Evolutionary conservation across 495 filamentous ascomycete species (phyloP).

Genomic region (Physcia stellaris): DNA sequence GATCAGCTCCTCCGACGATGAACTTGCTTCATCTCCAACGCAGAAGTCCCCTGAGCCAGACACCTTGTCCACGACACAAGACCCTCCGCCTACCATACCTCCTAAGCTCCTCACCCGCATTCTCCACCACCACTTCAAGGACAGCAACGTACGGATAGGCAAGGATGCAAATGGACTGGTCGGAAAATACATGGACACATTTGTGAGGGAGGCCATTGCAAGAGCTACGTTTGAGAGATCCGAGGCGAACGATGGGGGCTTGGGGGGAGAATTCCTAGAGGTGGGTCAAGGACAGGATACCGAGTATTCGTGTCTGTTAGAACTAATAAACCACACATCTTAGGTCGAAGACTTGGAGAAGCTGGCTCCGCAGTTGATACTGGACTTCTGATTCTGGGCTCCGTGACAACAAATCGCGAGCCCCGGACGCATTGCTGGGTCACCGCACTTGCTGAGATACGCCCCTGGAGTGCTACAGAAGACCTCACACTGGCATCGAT

Average conservation of each 20-base stretch:
- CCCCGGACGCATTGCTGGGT: not conserved
- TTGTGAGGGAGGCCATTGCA: constrained; percentile 84
- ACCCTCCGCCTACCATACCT: constrained; percentile 50
- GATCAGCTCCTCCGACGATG: constrained; percentile 7
- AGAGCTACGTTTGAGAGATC: constrained; percentile 58
- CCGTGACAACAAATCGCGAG: not conserved
- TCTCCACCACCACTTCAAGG: constrained; percentile 64
- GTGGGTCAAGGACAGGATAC: constrained; percentile 28
- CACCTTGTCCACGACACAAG: constrained; percentile 24
- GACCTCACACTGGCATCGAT: not conserved
- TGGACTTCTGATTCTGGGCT: constrained; percentile 54
- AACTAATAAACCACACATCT: not conserved
- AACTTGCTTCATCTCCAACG: constrained; percentile 7
- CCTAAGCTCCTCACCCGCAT: constrained; percentile 58
- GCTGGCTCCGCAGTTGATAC: constrained; percentile 70
- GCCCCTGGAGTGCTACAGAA: no score
- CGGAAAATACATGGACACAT: constrained; percentile 80
- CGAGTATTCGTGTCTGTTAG: not conserved
- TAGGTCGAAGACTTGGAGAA: constrained; percentile 70
- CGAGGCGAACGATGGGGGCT: constrained; percentile 21
- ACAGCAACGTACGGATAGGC: constrained; percentile 55
- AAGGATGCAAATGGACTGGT: constrained; percentile 68
- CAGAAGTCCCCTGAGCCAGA: constrained; percentile 13
- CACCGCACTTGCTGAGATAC: no score
- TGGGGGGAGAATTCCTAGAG: constrained; percentile 48